A percentile compares a stretch with the other conserved stretches of the same genome.
These are phyloP conservation scores for Fomes fomentarius DNA, from an alignment of 1,284 basidiomycete species.

Conservation along the genomic window DNA sequence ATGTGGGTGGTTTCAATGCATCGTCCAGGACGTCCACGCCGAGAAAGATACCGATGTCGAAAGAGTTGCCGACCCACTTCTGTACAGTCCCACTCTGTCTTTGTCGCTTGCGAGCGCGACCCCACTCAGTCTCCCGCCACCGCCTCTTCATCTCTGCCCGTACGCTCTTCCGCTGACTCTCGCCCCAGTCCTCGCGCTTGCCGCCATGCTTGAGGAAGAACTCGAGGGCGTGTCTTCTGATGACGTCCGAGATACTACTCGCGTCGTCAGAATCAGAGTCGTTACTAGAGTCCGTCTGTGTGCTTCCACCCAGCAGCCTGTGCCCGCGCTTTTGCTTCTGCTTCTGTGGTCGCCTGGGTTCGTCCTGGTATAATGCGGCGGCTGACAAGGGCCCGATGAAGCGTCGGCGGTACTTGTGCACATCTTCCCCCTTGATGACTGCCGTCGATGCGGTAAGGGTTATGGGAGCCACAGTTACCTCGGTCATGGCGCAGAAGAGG, in stretches of 20 bases:
- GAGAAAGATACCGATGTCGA: constrained; percentile 71
- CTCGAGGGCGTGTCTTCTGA: constrained; percentile 60
- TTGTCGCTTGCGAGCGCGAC: constrained; percentile 44
- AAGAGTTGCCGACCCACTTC: constrained; percentile 73
- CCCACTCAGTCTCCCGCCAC: constrained; percentile 75
- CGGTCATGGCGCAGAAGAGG: not conserved
- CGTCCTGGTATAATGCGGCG: constrained; percentile 7
- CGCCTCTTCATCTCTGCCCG: constrained; percentile 58
- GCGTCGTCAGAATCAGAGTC: constrained; percentile 30
- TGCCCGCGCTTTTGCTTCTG: constrained; percentile 12
- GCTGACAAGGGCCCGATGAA: constrained; percentile 35
- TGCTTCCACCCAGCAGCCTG: constrained; percentile 3
- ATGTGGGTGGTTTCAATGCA: constrained; percentile 4
- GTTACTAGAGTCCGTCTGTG: constrained; percentile 3
- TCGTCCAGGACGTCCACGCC: constrained; percentile 57
- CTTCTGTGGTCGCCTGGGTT: constrained; percentile 8
- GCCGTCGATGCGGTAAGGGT: constrained; percentile 2
- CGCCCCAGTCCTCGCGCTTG: constrained; percentile 65
- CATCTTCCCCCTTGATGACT: constrained; percentile 19
- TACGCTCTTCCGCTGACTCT: constrained; percentile 50
- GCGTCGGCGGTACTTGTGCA: constrained; percentile 28
- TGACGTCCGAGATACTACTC: constrained; percentile 46
- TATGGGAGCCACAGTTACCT: not conserved
- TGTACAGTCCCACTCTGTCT: constrained; percentile 33
- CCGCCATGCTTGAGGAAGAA: constrained; percentile 70